Conservation (phyloP, 768 basidiomycete genomes). For the Xanthoconium stramineum region DNA sequence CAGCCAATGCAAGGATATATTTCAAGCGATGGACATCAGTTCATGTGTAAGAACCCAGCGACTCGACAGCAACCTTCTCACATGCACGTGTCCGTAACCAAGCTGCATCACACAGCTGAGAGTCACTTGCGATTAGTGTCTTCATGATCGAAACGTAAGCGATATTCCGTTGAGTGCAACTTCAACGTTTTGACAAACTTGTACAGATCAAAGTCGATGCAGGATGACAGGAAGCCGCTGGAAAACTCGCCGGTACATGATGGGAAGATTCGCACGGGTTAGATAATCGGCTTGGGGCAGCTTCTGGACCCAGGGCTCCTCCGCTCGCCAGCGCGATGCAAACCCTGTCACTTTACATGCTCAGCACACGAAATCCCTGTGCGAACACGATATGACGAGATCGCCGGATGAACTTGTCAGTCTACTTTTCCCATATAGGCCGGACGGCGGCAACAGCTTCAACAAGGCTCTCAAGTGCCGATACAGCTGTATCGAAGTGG, state of each 20-base stretch:
- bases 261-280: constrained; percentile 31
- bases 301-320: constrained; percentile 47
- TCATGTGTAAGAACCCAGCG: constrained; percentile 49
- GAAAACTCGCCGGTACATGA: constrained; percentile 33
- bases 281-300: constrained; percentile 48
- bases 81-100: constrained; percentile 40
- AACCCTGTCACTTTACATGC: constrained; percentile 54
- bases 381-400: constrained; percentile 43
- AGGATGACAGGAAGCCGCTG: constrained; percentile 39
- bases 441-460: constrained; percentile 44
- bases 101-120: background rate
- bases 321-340: constrained; percentile 41
- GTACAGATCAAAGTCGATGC: constrained; percentile 52
- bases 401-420: constrained; percentile 43
- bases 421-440: constrained; percentile 31
- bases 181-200: background rate
- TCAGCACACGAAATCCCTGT: constrained; percentile 14
- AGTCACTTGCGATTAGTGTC: constrained; percentile 4
- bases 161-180: background rate
- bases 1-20: constrained; percentile 44
- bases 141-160: constrained; percentile 21
- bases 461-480: constrained; percentile 38
- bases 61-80: constrained; percentile 51
- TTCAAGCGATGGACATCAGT: constrained; percentile 20
- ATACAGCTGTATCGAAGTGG: constrained; percentile 35